These are phyloP conservation scores for Dendrobium nobile DNA, from an alignment of 106 monocot species.

Conservation along the genomic window DNA sequence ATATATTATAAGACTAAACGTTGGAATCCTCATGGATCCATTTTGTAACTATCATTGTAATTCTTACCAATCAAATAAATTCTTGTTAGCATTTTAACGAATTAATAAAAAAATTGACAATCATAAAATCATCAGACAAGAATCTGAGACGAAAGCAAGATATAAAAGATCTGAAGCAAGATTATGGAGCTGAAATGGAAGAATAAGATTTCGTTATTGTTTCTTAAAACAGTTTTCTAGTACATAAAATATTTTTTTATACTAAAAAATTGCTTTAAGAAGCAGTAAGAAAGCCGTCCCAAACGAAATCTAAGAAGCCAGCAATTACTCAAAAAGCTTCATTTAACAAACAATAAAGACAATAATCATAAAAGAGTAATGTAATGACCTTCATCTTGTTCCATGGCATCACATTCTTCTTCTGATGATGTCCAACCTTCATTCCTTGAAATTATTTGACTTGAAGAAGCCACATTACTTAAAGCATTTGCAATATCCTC, in stretches of 20 bases:
- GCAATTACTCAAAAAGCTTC: not conserved
- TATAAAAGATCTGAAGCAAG: not conserved
- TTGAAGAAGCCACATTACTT: conserved; percentile 74
- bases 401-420: conserved; percentile 66
- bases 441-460: conserved; percentile 22
- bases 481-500: conserved; percentile 66
- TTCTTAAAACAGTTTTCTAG: too few relatives aligned
- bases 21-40: too few relatives aligned
- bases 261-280: too few relatives aligned
- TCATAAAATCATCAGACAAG: not conserved
- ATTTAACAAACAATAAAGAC: not conserved
- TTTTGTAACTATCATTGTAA: too few relatives aligned
- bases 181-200: not conserved
- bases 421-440: conserved; percentile 87
- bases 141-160: not conserved
- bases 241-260: too few relatives aligned
- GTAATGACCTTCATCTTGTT: conserved; percentile 57
- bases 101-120: not conserved
- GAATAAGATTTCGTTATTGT: not conserved
- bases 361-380: conserved; percentile 9
- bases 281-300: too few relatives aligned
- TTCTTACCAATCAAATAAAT: not conserved
- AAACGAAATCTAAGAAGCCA: not conserved
- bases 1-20: too few relatives aligned
- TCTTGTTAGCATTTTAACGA: not conserved